Evolutionary conservation across 257 asterid species (phyloP).

Genomic region (Ajuga chamaepitys): DNA sequence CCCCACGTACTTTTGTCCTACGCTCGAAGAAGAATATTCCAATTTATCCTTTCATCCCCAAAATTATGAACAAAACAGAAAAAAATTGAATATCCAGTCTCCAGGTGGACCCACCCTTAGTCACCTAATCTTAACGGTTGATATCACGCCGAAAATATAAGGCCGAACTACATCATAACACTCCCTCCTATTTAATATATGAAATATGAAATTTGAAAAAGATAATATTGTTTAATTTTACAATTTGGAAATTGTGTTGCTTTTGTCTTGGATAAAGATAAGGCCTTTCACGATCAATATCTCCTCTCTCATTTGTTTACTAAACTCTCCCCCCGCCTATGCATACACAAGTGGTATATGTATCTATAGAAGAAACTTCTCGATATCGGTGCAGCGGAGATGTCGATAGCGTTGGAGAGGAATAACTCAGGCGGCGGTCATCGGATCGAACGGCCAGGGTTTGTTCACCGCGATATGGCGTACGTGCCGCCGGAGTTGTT

Average conservation of each 20-base stretch:
- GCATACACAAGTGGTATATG: neutral
- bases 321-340: slow-evolving; percentile 8
- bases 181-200: neutral
- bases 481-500: slow-evolving; percentile 19
- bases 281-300: slow-evolving; percentile 30
- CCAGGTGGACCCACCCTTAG: neutral
- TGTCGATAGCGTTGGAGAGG: slow-evolving; percentile 43
- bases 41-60: neutral
- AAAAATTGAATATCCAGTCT: neutral
- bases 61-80: neutral
- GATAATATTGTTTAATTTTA: slow-evolving; percentile 44
- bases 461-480: slow-evolving; percentile 24
- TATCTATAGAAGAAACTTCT: slow-evolving; percentile 11
- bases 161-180: slow-evolving; percentile 1
- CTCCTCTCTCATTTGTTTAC: slow-evolving; percentile 12
- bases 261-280: slow-evolving; percentile 59
- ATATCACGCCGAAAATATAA: neutral
- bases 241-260: slow-evolving; percentile 33
- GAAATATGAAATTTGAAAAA: slow-evolving; percentile 4
- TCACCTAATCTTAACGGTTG: neutral
- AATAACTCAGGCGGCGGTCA: slow-evolving; percentile 29
- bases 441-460: slow-evolving; percentile 33
- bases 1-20: slow-evolving; percentile 17
- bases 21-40: slow-evolving; percentile 13
- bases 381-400: slow-evolving; percentile 3